These are phyloP conservation scores for Trichoderma simmonsii DNA, from an alignment of 2,329 filamentous ascomycete genomes.

Conservation along the genomic window DNA sequence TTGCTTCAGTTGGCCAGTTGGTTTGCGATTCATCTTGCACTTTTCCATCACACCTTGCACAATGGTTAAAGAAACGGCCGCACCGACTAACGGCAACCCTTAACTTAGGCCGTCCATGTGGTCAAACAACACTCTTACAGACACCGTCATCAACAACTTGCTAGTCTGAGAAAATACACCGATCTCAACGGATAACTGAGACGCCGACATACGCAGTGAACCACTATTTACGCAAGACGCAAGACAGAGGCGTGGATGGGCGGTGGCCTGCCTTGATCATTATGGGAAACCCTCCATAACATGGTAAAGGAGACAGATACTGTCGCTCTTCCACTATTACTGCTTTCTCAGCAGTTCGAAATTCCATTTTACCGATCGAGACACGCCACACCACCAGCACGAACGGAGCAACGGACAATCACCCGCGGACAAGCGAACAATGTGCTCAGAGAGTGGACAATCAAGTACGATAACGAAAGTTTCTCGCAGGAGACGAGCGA, in stretches of 20 bases:
- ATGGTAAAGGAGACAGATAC: background rate
- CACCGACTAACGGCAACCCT: background rate
- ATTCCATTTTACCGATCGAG: too few species aligned
- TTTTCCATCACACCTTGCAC: background rate
- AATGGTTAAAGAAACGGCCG: background rate
- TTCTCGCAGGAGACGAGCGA: too few species aligned
- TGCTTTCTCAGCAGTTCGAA: too few species aligned
- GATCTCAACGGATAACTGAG: background rate
- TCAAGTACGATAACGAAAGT: too few species aligned
- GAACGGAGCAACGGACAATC: too few species aligned
- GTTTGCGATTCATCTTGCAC: background rate
- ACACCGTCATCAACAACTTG: background rate
- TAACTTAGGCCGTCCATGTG: background rate
- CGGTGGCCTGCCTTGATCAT: background rate
- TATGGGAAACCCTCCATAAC: background rate
- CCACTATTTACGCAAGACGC: background rate
- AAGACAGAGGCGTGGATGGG: background rate
- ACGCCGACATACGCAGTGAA: background rate
- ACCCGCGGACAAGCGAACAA: too few species aligned
- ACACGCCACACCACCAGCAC: too few species aligned
- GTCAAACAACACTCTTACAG: background rate
- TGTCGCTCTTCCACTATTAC: background rate
- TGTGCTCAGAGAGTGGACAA: too few species aligned
- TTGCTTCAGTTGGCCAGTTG: background rate
- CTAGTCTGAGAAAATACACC: background rate